Percentiles rank a stretch among this genome's conserved stretches.
Evolutionary conservation across 2,329 filamentous ascomycete species (phyloP).

Genomic region (Knufia petricola): DNA sequence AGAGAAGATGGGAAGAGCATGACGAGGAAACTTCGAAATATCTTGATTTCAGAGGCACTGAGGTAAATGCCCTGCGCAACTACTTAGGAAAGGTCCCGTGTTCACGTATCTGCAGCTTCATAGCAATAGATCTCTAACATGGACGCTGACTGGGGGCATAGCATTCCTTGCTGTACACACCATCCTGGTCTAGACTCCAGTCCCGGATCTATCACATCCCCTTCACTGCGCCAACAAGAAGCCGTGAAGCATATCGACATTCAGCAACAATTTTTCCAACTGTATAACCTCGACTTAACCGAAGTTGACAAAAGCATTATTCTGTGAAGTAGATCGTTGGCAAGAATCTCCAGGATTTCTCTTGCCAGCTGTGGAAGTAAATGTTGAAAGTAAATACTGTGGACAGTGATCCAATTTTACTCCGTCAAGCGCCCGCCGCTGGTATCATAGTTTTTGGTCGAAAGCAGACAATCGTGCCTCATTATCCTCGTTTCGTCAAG

Average conservation of each 20-base stretch:
- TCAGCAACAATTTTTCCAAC: not conserved
- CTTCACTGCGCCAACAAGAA: slow-evolving; percentile 3
- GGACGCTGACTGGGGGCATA: not conserved
- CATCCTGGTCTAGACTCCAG: not conserved
- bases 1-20: too few relatives aligned
- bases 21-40: not conserved
- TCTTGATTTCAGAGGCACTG: not conserved
- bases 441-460: slow-evolving; percentile 8
- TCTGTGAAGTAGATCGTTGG: not conserved
- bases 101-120: too few relatives aligned
- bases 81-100: too few relatives aligned
- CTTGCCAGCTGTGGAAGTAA: not conserved
- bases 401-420: slow-evolving; percentile 4
- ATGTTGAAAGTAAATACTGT: not conserved
- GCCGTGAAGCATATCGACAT: not conserved
- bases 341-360: slow-evolving; percentile 2
- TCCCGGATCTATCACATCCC: not conserved
- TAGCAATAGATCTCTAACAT: not conserved
- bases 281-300: not conserved
- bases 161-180: not conserved
- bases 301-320: not conserved
- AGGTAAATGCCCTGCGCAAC: slow-evolving; percentile 1
- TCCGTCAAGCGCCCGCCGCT: slow-evolving; percentile 10
- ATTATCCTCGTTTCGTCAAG: not conserved
- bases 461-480: slow-evolving; percentile 5